Conservation (phyloP, 163 green algal species). For the Coccomyxa subellipsoidea region DNA sequence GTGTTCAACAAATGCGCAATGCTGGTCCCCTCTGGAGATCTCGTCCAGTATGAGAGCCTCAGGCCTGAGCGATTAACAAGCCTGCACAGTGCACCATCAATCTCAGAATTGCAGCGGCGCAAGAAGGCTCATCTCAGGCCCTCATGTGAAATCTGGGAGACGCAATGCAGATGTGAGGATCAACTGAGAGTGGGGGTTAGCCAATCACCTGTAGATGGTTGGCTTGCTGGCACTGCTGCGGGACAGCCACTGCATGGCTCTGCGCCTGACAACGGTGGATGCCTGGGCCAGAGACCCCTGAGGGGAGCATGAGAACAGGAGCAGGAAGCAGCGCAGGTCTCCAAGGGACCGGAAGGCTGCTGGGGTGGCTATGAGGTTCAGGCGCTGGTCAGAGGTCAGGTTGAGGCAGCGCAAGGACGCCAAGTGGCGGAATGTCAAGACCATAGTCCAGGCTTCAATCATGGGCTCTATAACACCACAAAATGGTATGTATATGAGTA, state of each 20-base stretch:
- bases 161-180: too few relatives aligned
- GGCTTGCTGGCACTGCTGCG: slow-evolving; percentile 15
- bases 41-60: slow-evolving; percentile 38
- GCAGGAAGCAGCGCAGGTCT: slow-evolving; percentile 19
- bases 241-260: slow-evolving; percentile 14
- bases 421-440: slow-evolving; percentile 15
- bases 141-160: too few relatives aligned
- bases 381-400: slow-evolving; percentile 24
- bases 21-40: background rate
- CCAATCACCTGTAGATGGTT: slow-evolving; percentile 32
- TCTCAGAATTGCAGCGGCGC: background rate
- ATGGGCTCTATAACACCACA: slow-evolving; percentile 25
- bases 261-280: background rate
- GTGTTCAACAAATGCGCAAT: slow-evolving; percentile 17
- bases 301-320: background rate
- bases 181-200: too few relatives aligned
- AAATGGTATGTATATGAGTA: background rate
- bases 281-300: background rate
- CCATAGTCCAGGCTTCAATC: slow-evolving; percentile 33
- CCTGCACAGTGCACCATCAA: background rate
- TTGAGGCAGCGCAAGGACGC: background rate
- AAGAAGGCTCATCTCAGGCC: too few relatives aligned
- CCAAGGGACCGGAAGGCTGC: slow-evolving; percentile 38
- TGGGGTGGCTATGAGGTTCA: slow-evolving; percentile 41
- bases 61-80: slow-evolving; percentile 40